These are phyloP conservation scores for Aureobasidium melanogenum DNA, from an alignment of 2,329 filamentous ascomycete genomes.

Conservation along the genomic window DNA sequence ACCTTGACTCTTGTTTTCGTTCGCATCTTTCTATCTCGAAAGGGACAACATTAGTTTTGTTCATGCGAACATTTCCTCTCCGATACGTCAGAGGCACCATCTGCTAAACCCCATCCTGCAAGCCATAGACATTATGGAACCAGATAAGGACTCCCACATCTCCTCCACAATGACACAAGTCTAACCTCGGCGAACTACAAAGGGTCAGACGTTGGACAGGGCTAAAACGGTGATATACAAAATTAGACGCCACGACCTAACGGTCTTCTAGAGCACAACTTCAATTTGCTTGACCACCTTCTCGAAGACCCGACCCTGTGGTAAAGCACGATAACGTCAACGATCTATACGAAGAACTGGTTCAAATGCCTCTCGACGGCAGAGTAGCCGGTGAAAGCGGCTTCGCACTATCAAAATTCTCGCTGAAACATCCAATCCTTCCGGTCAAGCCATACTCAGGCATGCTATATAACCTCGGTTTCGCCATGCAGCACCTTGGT, in stretches of 20 bases:
- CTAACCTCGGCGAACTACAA: neutral
- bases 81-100: neutral
- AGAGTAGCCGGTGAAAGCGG: neutral
- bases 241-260: neutral
- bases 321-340: neutral
- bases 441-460: neutral
- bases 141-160: neutral
- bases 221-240: neutral
- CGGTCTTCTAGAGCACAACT: constrained; percentile 1
- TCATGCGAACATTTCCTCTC: no score
- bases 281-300: neutral
- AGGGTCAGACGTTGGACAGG: neutral
- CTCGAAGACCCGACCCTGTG: neutral
- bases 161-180: neutral
- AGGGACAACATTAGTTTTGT: no score
- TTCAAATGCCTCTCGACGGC: neutral
- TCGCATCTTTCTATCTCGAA: neutral
- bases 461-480: neutral
- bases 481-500: neutral
- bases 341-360: neutral
- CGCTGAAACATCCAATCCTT: neutral
- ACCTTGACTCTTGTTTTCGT: no score
- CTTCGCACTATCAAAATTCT: neutral
- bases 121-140: neutral
- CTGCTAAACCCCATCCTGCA: neutral